Percentiles rank a stretch among this genome's conserved stretches.
phyloP scores from a whole-genome alignment of 2,329 filamentous ascomycete species.

The Geoglossum cookeanum region DNA sequence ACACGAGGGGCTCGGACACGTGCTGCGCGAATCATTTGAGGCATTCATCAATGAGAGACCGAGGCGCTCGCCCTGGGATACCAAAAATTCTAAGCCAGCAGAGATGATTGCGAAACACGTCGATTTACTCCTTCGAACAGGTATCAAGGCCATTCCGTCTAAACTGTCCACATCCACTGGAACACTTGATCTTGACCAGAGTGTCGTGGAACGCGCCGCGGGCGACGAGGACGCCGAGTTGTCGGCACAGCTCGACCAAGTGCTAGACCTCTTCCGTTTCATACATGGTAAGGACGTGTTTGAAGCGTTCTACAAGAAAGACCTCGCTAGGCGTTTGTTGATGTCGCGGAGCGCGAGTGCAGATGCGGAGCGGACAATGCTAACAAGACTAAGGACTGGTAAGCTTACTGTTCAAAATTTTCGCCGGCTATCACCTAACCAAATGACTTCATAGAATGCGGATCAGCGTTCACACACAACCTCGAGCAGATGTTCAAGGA shows the following conservation, averaged over 20 bases:
- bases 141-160: constrained; percentile 62
- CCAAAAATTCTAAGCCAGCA: constrained; percentile 79
- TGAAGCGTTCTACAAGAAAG: constrained; percentile 98
- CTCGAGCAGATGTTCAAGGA: constrained; percentile 99
- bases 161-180: constrained; percentile 40
- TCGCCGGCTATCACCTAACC: not conserved
- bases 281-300: constrained; percentile 96
- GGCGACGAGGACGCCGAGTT: constrained; percentile 84
- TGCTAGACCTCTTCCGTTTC: constrained; percentile 86
- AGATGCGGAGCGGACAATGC: constrained; percentile 91
- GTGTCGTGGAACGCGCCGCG: constrained; percentile 41
- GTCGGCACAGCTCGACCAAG: constrained; percentile 79
- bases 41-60: constrained; percentile 84
- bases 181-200: constrained; percentile 30
- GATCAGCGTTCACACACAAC: constrained; percentile 86
- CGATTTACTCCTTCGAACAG: constrained; percentile 71
- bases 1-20: constrained; percentile 58
- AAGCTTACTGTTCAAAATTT: constrained; percentile 10
- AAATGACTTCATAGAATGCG: constrained; percentile 43
- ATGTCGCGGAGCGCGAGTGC: constrained; percentile 87
- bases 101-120: constrained; percentile 99
- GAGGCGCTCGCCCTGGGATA: constrained; percentile 50
- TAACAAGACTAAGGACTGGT: constrained; percentile 66
- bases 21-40: constrained; percentile 68
- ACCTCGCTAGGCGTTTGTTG: constrained; percentile 71